phyloP scores from a whole-genome alignment of 768 basidiomycete genomes.

The Leccinum boreale region DNA sequence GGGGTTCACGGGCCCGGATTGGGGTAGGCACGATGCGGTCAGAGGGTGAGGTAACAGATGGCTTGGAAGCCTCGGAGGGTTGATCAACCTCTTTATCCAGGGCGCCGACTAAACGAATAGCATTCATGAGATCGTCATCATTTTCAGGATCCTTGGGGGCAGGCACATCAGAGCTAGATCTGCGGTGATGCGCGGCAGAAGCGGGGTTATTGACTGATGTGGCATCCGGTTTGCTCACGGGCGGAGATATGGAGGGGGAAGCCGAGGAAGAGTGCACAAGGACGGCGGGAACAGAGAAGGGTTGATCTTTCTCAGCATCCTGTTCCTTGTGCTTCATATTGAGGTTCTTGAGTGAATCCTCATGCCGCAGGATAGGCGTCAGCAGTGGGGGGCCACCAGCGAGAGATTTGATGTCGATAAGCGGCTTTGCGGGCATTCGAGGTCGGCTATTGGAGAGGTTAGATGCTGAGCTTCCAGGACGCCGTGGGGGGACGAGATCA shows the following conservation, averaged over 20 bases:
- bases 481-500: slow-evolving; percentile 53
- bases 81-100: slow-evolving; percentile 24
- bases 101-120: slow-evolving; percentile 29
- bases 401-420: slow-evolving; percentile 37
- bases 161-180: slow-evolving; percentile 17
- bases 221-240: slow-evolving; percentile 7
- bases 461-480: slow-evolving; percentile 62
- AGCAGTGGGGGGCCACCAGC: slow-evolving; percentile 36
- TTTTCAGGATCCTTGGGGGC: slow-evolving; percentile 9
- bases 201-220: neutral
- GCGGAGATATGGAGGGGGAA: slow-evolving; percentile 19
- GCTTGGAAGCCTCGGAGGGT: slow-evolving; percentile 1
- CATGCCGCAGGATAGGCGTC: slow-evolving; percentile 28
- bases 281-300: slow-evolving; percentile 27
- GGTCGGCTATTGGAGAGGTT: slow-evolving; percentile 23
- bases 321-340: slow-evolving; percentile 18
- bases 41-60: slow-evolving; percentile 1
- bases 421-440: slow-evolving; percentile 40
- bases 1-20: slow-evolving; percentile 54
- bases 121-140: slow-evolving; percentile 31
- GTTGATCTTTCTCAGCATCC: slow-evolving; percentile 23
- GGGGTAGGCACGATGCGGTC: slow-evolving; percentile 47
- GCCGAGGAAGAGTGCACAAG: slow-evolving; percentile 20
- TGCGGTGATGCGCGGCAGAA: slow-evolving; percentile 12
- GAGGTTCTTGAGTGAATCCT: slow-evolving; percentile 26